Evolutionary conservation across 179 eudicot species (phyloP).

Genomic region (Nepenthes alata): DNA sequence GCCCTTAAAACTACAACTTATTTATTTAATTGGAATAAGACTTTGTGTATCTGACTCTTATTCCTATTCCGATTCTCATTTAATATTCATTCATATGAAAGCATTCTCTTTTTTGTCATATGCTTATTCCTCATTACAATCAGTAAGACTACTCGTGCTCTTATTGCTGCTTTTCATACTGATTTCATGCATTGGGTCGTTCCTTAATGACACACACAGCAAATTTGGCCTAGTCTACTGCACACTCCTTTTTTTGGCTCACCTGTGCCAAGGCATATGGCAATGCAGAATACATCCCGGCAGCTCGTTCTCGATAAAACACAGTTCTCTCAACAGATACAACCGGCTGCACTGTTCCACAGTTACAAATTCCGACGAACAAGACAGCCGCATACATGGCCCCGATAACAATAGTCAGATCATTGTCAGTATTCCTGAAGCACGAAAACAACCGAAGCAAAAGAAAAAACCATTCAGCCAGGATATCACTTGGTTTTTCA

Average conservation of each 20-base stretch:
- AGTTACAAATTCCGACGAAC: slow-evolving; percentile 66
- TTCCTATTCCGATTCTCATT: too few relatives aligned
- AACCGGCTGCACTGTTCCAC: slow-evolving; percentile 69
- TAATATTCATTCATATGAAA: too few relatives aligned
- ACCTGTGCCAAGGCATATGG: slow-evolving; percentile 96
- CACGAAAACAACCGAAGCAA: neutral
- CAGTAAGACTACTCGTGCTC: too few relatives aligned
- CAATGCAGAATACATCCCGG: slow-evolving; percentile 95
- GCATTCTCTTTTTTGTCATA: too few relatives aligned
- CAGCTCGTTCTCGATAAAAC: slow-evolving; percentile 84
- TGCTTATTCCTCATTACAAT: too few relatives aligned
- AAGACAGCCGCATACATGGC: slow-evolving; percentile 76
- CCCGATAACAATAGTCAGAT: slow-evolving; percentile 57
- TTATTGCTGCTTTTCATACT: too few relatives aligned
- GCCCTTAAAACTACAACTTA: too few relatives aligned
- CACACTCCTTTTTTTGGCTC: neutral
- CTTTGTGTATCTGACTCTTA: too few relatives aligned
- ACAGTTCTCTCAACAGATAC: slow-evolving; percentile 80
- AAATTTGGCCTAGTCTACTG: too few relatives aligned
- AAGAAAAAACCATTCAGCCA: neutral
- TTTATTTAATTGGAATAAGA: too few relatives aligned
- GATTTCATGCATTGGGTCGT: too few relatives aligned
- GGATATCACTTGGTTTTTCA: neutral
- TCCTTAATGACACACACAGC: too few relatives aligned
- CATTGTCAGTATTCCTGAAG: slow-evolving; percentile 40